A percentile compares a stretch with the other conserved stretches of the same genome.
These are phyloP conservation scores for Orbilia oligospora DNA, from an alignment of 2,329 filamentous ascomycete genomes.

Conservation along the genomic window DNA sequence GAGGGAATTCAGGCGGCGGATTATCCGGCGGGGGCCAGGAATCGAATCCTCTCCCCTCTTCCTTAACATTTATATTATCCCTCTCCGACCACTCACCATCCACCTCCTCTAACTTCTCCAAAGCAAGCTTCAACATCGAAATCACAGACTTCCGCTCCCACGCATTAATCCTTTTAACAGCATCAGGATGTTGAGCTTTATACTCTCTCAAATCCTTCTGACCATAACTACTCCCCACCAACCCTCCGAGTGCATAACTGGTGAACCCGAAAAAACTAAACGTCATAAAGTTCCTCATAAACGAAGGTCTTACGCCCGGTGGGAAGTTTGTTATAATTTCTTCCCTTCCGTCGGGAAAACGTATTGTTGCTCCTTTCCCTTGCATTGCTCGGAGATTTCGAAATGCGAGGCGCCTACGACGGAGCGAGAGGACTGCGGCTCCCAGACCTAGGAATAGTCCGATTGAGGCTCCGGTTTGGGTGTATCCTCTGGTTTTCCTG, in stretches of 20 bases:
- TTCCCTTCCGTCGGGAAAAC: constrained; percentile 23
- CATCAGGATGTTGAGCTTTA: constrained; percentile 2
- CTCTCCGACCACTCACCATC: constrained; percentile 15
- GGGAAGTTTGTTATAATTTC: constrained; percentile 9
- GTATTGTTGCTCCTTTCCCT: not conserved
- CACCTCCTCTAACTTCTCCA: constrained; percentile 11
- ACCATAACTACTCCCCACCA: not conserved
- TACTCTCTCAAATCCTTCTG: not conserved
- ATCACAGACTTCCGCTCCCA: not conserved
- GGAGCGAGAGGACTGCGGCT: constrained; percentile 5
- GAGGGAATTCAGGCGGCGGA: constrained; percentile 18
- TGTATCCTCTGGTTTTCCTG: not conserved
- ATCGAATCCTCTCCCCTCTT: not conserved
- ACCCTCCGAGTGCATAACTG: not conserved
- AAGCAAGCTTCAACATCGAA: not conserved
- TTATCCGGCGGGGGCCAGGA: constrained; percentile 15
- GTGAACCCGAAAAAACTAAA: not conserved
- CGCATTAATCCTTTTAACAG: not conserved
- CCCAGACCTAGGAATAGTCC: constrained; percentile 14
- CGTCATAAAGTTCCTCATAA: not conserved
- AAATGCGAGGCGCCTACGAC: constrained; percentile 19
- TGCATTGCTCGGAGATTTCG: not conserved
- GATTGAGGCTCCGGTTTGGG: not conserved
- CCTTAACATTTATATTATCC: not conserved
- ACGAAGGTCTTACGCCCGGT: not conserved